Evolutionary conservation across 192 early-diverging fungal species (phyloP).

Genomic region (Coemansia sp.): DNA sequence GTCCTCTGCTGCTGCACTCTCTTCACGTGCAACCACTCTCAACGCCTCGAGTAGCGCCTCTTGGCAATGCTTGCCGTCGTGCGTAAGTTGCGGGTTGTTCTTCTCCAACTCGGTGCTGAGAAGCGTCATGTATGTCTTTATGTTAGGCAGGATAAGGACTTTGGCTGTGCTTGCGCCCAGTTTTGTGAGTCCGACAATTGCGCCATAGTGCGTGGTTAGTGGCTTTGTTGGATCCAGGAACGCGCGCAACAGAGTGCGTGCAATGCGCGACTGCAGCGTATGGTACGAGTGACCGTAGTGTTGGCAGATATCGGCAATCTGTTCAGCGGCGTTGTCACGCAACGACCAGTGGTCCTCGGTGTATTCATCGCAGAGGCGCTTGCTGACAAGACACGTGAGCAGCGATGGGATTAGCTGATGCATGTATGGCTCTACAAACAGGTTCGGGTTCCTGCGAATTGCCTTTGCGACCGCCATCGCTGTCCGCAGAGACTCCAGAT

Average conservation of each 20-base stretch:
- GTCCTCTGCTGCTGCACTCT: not conserved
- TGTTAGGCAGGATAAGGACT: slow-evolving; percentile 73
- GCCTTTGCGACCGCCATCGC: slow-evolving; percentile 81
- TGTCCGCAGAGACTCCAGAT: slow-evolving; percentile 65
- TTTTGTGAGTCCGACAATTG: slow-evolving; percentile 72
- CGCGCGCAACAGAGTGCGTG: slow-evolving; percentile 84
- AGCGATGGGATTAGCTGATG: slow-evolving; percentile 95
- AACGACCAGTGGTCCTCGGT: slow-evolving; percentile 79
- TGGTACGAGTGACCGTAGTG: slow-evolving; percentile 81
- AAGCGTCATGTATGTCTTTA: slow-evolving; percentile 64
- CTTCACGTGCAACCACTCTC: slow-evolving; percentile 19
- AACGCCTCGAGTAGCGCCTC: slow-evolving; percentile 32
- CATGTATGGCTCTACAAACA: slow-evolving; percentile 93
- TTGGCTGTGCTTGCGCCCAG: slow-evolving; percentile 79
- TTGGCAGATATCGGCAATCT: slow-evolving; percentile 72
- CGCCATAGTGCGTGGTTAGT: slow-evolving; percentile 84
- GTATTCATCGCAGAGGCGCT: slow-evolving; percentile 68
- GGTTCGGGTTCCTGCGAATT: slow-evolving; percentile 80
- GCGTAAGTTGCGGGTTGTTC: slow-evolving; percentile 34
- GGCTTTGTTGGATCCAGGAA: slow-evolving; percentile 87
- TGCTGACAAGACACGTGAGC: slow-evolving; percentile 89
- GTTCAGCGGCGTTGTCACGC: slow-evolving; percentile 71
- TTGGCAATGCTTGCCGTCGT: slow-evolving; percentile 39
- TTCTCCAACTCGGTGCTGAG: slow-evolving; percentile 51
- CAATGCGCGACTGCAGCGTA: slow-evolving; percentile 84